Base-by-base conservation (phyloP, 257 asterid genomes). In the Datura wrightii region DNA sequence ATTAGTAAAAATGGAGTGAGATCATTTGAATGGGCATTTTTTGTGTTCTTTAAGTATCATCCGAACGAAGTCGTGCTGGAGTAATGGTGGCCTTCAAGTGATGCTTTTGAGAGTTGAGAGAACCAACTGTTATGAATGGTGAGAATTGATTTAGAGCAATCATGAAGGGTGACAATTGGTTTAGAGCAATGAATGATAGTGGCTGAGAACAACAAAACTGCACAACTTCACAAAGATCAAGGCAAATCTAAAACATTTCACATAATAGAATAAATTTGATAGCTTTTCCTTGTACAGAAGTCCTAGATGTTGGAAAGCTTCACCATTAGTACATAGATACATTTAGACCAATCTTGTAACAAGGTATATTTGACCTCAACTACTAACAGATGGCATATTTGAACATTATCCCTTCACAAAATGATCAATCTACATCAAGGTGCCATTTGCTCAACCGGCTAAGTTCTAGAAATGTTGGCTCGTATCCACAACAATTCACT, bases 321-420 rank as follows among this genome's bases (percentile, higher is more conserved):
- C 34, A 39, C 13, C 9, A 10, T 39, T 6, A n/a, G 5, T 14
- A 36, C 46, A 65, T 36, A 36, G 48, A 5, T 19, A 7, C 36
- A 66, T 67, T 37, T 67, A 24, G 5, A 15, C 24, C 76, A 66
- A 37, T 66, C 48, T 15, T 37, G 8, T 36, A 36, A 15, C 24
- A 0, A 65, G 46, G 46, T 37, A 14, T 14, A 36, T 14, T 66
- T 37, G 6, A 31, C 78, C 78, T 39, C 52, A 39, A 69, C 14
- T 41, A 39, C 3, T 7, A 39, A 41, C 52, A 9, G 46, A 39
- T 39, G 31, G 78, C 52, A 69, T 39, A 3, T 66, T 39, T 69
- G 78, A 69, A 39, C 14, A 69, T 7, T 67, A 39, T 69, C 15
- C 78, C 78, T 69, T 69, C 78, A 67, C 24, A 48, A 48, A 48